A percentile compares a stretch with the other conserved stretches of the same genome.
phyloP scores from a whole-genome alignment of 2,329 filamentous ascomycete genomes.

The Colletotrichum simmondsii region DNA sequence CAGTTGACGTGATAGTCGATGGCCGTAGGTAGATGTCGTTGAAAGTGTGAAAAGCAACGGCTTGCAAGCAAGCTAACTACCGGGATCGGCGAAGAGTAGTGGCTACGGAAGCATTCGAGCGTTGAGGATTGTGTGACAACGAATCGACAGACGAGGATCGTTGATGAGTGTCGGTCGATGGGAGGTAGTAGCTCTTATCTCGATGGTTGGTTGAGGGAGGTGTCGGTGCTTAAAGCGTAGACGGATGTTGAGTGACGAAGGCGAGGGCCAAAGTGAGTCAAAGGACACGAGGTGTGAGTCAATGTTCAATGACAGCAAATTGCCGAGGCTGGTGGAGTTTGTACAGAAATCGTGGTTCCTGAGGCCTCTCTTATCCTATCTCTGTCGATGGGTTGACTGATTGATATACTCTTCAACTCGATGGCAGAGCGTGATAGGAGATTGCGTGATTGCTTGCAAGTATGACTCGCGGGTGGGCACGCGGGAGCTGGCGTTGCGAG shows the following conservation, averaged over 20 bases:
- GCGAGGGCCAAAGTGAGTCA: constrained; percentile 32
- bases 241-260: constrained; percentile 14
- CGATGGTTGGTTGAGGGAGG: background rate
- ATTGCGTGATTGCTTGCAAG: constrained; percentile 34
- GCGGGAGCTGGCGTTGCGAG: constrained; percentile 12
- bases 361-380: constrained; percentile 33
- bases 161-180: background rate
- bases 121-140: constrained; percentile 2
- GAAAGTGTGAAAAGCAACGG: constrained; percentile 23
- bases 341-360: constrained; percentile 3
- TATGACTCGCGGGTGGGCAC: constrained; percentile 21
- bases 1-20: background rate
- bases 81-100: constrained; percentile 32
- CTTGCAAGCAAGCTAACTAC: constrained; percentile 37
- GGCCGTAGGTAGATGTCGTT: constrained; percentile 29
- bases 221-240: constrained; percentile 8
- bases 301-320: constrained; percentile 18
- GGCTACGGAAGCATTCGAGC: constrained; percentile 35
- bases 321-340: constrained; percentile 4
- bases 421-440: constrained; percentile 13
- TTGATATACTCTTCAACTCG: constrained; percentile 9
- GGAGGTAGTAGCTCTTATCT: constrained; percentile 12
- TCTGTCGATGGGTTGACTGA: constrained; percentile 28
- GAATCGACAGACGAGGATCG: constrained; percentile 10
- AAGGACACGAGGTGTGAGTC: constrained; percentile 18